Evolutionary conservation across 768 basidiomycete species (phyloP), one percentile per base, ranked within the genome.

Genomic region (Boletus rufocinnamomeus): DNA sequence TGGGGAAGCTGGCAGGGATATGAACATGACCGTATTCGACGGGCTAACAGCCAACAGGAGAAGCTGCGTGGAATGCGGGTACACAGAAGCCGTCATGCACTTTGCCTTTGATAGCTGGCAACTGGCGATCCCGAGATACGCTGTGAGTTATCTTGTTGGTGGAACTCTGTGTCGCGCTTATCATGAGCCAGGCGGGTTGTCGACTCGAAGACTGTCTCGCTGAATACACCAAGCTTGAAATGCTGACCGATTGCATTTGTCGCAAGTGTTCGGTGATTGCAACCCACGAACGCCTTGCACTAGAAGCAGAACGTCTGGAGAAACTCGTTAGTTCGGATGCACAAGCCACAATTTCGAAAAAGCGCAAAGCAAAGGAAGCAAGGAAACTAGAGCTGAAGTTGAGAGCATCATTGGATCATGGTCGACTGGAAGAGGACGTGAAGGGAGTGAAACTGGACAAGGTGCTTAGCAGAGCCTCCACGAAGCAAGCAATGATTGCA

Each of bases 1-100:
- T 23, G 65, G 57, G 32, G 66, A 62, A 43, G 57, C 41, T 52
- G 61, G 56, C 62, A 65, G 70, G 61, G 79, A 81, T 59, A 78
- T 80, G 47, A 79, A 80, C 35, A 87, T 86, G 76, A 84, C 84
- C 53, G 88, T 92, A 7, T 96, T 94, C 65, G 93, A 96, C 62
- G 94, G 93, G 1, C 76, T 98, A 59, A 93, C 93, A 2, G 94
- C 95, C 2, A 93, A 96, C 66, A 77, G 94, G 60, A 78, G 95
- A 57, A 92, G 89, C 62, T 98, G 96, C 66, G 80, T 91, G 48
- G 80, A 84, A 50, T 98, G 96, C 69, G 94, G 93, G 19, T 98
- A 96, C 70, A 93, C 93, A 16, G 93, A 95, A 68, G 91, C 93
- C 4, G 93, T 94, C 61, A 93, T 91, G 88, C 94, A 89, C 70